Base-by-base conservation (phyloP, 495 filamentous ascomycete genomes). In the Trichoderma gamsii region DNA sequence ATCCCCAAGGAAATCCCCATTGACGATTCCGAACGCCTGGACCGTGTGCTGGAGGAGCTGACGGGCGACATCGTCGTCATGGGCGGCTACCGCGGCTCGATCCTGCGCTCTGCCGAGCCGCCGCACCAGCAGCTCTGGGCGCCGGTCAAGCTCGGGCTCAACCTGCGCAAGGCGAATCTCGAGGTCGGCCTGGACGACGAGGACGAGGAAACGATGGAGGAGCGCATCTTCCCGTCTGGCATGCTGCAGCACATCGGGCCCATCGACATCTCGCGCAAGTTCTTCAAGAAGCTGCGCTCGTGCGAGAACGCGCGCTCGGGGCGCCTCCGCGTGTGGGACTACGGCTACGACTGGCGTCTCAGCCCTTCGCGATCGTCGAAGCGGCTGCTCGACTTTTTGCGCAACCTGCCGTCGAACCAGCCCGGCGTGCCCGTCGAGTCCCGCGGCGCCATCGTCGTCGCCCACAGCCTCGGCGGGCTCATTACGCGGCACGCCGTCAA, bases 311-410 rank as follows among this genome's bases (percentile, higher is more conserved):
- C 87, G 3, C 77, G 83, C 49, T 83, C 82, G 16, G 91, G 91
- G 29, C 89, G 84, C 68, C 79, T 97, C 1, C 83, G 92, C 49
- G 86, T 97, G 3, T 90, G 90, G 77, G 89, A 97, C 70, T 99
- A 95, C 72, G 93, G 95, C 41, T 99, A 97, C 73, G 94, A 99
- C 76, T 99, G 94, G 94, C 86, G 95, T 38, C 79, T 99, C 66
- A 92, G 90, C 69, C 95, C 95, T 1, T 85, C 90, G 72, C 78
- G 94, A 1, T 83, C 96, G 3, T 92, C 90, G 0, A 79, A 81
- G 12, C 84, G 84, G 64, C 78, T 99, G 7, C 84, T 89, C 35
- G 74, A 81, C 41, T 97, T 90, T 70, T 79, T 99, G 16, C 87
- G 91, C 75, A 80, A 77, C 6, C 79, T 99, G 2, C 90, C 87